A percentile compares a stretch with the other conserved stretches of the same genome.
phyloP scores from a whole-genome alignment of 805 yeast genomes.

The Maudiozyma pseudohumilis region DNA sequence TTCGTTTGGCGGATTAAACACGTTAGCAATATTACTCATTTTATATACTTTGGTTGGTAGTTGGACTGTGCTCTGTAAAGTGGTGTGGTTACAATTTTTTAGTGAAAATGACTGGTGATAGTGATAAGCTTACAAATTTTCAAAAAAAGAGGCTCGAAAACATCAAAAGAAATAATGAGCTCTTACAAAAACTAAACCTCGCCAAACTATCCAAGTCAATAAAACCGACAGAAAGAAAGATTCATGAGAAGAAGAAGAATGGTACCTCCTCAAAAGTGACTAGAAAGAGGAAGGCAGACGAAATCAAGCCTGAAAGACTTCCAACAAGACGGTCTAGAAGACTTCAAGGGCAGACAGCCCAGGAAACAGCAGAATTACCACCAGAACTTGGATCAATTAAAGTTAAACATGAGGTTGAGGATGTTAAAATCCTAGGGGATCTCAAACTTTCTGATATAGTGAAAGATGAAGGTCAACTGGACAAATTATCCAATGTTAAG shows the following conservation, averaged over 20 bases:
- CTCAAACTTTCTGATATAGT: constrained; percentile 51
- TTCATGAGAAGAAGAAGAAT: constrained; percentile 39
- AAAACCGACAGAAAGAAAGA: constrained; percentile 19
- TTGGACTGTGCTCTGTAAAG: neutral
- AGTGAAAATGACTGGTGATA: constrained; percentile 2
- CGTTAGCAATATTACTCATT: constrained; percentile 37
- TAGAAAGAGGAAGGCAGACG: constrained; percentile 6
- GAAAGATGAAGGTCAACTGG: constrained; percentile 31
- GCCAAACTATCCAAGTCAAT: constrained; percentile 5
- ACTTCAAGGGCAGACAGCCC: constrained; percentile 58
- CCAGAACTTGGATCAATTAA: neutral
- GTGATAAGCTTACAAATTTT: constrained; percentile 42
- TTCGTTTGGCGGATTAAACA: constrained; percentile 38
- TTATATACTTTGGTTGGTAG: neutral
- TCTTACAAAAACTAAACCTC: constrained; percentile 61
- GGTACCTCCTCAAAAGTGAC: constrained; percentile 1
- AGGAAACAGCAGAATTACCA: constrained; percentile 1
- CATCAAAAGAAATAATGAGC: constrained; percentile 72
- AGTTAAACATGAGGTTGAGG: constrained; percentile 37
- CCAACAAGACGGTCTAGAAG: constrained; percentile 75
- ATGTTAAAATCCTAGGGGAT: constrained; percentile 56
- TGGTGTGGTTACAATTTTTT: neutral
- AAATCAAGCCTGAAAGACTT: constrained; percentile 18
- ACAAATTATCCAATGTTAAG: constrained; percentile 25
- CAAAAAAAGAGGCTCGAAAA: constrained; percentile 66